Evolutionary conservation across 2,329 filamentous ascomycete species (phyloP).

Genomic region (Stagonosporopsis chrysanthemi): DNA sequence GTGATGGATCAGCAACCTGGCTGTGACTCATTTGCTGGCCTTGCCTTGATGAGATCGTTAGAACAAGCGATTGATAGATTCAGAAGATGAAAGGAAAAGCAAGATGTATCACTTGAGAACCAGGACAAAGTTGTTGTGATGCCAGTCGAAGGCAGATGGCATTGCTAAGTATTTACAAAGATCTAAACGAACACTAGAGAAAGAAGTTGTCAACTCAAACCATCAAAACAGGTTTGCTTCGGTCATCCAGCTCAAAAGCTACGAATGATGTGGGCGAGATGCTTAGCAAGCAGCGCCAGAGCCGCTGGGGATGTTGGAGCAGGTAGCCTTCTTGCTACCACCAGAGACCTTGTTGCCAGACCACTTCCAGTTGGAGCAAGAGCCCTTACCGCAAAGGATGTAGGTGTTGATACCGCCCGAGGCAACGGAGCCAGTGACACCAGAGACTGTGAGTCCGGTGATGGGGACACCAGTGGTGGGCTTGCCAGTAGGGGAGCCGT

Average conservation of each 20-base stretch:
- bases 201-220: conserved; percentile 10
- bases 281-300: conserved; percentile 46
- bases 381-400: conserved; percentile 63
- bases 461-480: conserved; percentile 59
- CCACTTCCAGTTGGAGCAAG: conserved; percentile 65
- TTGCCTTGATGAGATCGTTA: too few relatives aligned
- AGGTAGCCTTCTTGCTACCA: conserved; percentile 48
- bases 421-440: conserved; percentile 52
- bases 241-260: conserved; percentile 4
- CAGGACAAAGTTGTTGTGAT: neutral
- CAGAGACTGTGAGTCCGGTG: conserved; percentile 52
- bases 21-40: too few relatives aligned
- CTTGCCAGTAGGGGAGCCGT: conserved; percentile 52
- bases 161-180: conserved; percentile 14
- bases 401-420: conserved; percentile 54
- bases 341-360: conserved; percentile 50
- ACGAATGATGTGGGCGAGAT: neutral
- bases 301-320: conserved; percentile 43
- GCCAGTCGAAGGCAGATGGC: neutral
- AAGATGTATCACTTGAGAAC: neutral
- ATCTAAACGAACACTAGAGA: neutral
- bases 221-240: conserved; percentile 9
- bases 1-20: too few relatives aligned
- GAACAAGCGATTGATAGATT: too few relatives aligned
- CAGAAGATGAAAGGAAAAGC: too few relatives aligned